Evolutionary conservation across 768 basidiomycete species (phyloP).

Genomic region (Cyathus striatus): DNA sequence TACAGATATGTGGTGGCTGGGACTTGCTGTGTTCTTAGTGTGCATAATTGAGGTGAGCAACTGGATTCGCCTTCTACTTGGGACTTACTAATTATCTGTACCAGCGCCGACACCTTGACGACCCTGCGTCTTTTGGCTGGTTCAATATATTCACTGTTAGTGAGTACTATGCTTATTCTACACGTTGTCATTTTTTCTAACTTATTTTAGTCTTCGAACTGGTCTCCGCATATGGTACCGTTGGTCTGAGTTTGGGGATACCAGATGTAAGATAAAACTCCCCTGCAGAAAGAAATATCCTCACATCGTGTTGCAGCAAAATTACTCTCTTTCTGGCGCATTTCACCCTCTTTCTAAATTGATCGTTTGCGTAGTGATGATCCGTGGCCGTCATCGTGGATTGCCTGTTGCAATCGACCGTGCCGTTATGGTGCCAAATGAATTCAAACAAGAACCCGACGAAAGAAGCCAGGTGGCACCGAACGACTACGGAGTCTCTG

Average conservation of each 20-base stretch:
- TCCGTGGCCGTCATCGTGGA: conserved; percentile 89
- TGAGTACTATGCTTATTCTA: conserved; percentile 25
- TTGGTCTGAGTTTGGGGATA: conserved; percentile 88
- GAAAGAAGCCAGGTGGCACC: conserved; percentile 4
- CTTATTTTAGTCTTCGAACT: conserved; percentile 68
- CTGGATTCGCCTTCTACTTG: no score
- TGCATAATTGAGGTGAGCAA: conserved; percentile 85
- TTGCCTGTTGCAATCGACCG: conserved; percentile 86
- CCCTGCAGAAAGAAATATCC: no score
- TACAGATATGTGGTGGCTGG: conserved; percentile 96
- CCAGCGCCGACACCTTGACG: no score
- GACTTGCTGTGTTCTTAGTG: conserved; percentile 75
- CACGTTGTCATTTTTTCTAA: neutral
- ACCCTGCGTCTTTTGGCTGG: no score
- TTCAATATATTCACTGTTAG: conserved; percentile 83
- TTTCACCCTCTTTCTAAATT: conserved; percentile 82
- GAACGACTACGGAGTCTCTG: no score
- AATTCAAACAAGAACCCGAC: conserved; percentile 35
- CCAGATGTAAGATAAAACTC: conserved; percentile 74
- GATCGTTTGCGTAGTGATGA: conserved; percentile 83
- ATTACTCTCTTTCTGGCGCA: conserved; percentile 77
- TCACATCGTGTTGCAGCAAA: conserved; percentile 42
- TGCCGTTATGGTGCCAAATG: conserved; percentile 75
- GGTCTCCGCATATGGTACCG: conserved; percentile 83
- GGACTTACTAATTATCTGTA: no score